These are phyloP conservation scores for Tricholoma hemisulphureum DNA, from an alignment of 768 basidiomycete species.

Conservation along the genomic window DNA sequence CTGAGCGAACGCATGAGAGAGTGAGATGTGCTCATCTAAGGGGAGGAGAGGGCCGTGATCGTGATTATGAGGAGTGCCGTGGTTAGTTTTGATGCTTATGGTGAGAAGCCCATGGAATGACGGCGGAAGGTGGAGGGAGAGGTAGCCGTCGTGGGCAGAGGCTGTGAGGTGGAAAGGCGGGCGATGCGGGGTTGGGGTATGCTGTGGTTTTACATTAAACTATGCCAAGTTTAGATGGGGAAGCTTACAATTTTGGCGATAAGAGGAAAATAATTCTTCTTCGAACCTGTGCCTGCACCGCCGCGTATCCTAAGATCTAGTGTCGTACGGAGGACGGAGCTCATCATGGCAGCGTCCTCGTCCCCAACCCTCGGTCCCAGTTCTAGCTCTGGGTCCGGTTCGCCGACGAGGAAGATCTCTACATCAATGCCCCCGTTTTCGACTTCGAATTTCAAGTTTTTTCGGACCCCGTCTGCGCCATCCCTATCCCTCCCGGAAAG, in stretches of 20 bases:
- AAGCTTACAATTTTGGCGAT: constrained; percentile 38
- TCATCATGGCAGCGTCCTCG: not conserved
- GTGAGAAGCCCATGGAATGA: constrained; percentile 43
- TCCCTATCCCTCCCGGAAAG: not conserved
- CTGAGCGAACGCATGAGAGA: constrained; percentile 28
- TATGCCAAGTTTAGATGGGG: not conserved
- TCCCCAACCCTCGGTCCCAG: not conserved
- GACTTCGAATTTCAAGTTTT: constrained; percentile 30
- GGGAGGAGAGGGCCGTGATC: constrained; percentile 18
- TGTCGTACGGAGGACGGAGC: constrained; percentile 23
- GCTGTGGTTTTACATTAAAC: no score
- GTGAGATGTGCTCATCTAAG: constrained; percentile 34
- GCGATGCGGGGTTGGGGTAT: constrained; percentile 34
- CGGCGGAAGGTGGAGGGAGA: constrained; percentile 39
- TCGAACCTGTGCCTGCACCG: constrained; percentile 10
- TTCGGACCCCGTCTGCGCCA: constrained; percentile 22
- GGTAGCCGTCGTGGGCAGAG: constrained; percentile 27
- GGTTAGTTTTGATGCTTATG: constrained; percentile 31
- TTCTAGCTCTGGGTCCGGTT: constrained; percentile 2
- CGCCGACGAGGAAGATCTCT: constrained; percentile 25
- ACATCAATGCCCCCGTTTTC: constrained; percentile 27
- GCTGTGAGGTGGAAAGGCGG: constrained; percentile 35
- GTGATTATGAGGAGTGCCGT: not conserved
- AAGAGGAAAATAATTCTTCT: constrained; percentile 28
- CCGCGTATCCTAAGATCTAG: constrained; percentile 32